Percentiles rank a stretch among this genome's conserved stretches.
phyloP scores from a whole-genome alignment of 345 rosid genomes.

The Lepidium aucheri region DNA sequence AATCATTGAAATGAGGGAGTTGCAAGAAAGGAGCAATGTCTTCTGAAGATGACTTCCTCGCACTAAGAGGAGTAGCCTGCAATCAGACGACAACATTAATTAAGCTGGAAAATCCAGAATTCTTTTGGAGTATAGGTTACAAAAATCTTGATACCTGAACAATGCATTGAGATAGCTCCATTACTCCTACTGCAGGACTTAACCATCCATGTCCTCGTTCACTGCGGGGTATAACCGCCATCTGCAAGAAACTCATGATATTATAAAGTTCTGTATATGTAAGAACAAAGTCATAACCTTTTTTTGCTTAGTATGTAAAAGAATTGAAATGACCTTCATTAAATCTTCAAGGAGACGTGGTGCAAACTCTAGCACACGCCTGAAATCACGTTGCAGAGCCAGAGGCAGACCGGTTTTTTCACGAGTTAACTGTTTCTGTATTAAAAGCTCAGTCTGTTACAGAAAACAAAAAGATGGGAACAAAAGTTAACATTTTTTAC shows the following conservation, averaged over 20 bases:
- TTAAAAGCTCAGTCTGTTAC: slow-evolving; percentile 76
- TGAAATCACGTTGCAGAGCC: slow-evolving; percentile 63
- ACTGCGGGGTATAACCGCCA: slow-evolving; percentile 80
- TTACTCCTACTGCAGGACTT: slow-evolving; percentile 85
- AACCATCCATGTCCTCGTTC: slow-evolving; percentile 93
- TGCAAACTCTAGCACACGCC: slow-evolving; percentile 74
- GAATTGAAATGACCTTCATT: slow-evolving; percentile 50
- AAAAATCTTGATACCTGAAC: slow-evolving; percentile 50
- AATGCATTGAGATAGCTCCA: slow-evolving; percentile 88
- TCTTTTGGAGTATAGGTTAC: background rate
- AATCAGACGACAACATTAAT: background rate
- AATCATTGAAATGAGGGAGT: slow-evolving; percentile 76
- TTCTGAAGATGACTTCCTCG: slow-evolving; percentile 77
- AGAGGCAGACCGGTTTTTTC: slow-evolving; percentile 56
- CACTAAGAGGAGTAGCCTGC: slow-evolving; percentile 93
- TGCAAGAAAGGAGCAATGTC: slow-evolving; percentile 78
- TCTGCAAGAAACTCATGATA: slow-evolving; percentile 36
- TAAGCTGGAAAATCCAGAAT: background rate
- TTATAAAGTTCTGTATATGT: background rate
- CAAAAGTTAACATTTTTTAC: background rate
- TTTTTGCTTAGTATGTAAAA: background rate
- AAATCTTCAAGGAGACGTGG: slow-evolving; percentile 96
- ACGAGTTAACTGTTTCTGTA: slow-evolving; percentile 87
- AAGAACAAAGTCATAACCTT: background rate
- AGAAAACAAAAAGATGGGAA: background rate